Percentiles rank a stretch among this genome's conserved stretches.
Evolutionary conservation across 176 grass and related monocot genomes (phyloP).

Genomic region (Puccinellia tenuiflora): DNA sequence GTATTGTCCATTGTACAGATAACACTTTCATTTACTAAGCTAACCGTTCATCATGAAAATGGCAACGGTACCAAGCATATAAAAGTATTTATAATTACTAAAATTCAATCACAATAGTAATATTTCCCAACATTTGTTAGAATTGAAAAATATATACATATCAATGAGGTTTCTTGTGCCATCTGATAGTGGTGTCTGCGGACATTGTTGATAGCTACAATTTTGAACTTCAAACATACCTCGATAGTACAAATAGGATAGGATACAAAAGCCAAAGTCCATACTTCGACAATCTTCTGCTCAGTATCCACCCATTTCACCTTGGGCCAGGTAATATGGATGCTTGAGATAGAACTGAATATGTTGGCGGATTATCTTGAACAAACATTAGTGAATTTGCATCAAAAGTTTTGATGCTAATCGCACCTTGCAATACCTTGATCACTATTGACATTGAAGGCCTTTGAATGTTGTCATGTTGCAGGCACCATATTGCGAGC

Average conservation of each 20-base stretch:
- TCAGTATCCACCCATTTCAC: background rate
- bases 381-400: background rate
- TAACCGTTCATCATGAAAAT: too few relatives aligned
- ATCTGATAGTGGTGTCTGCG: background rate
- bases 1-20: too few relatives aligned
- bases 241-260: background rate
- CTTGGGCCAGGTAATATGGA: background rate
- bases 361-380: background rate
- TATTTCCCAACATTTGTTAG: background rate
- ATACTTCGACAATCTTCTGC: background rate
- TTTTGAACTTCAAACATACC: background rate
- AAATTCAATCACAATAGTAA: too few relatives aligned
- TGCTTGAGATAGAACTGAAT: background rate
- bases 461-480: background rate
- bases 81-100: too few relatives aligned
- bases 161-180: background rate
- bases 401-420: background rate
- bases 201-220: background rate
- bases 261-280: background rate
- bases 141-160: background rate
- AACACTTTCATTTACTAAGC: too few relatives aligned
- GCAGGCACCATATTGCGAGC: background rate
- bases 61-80: too few relatives aligned
- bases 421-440: background rate
- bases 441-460: background rate